phyloP scores from a whole-genome alignment of 2,329 filamentous ascomycete genomes.

The Fusarium anguioides region DNA sequence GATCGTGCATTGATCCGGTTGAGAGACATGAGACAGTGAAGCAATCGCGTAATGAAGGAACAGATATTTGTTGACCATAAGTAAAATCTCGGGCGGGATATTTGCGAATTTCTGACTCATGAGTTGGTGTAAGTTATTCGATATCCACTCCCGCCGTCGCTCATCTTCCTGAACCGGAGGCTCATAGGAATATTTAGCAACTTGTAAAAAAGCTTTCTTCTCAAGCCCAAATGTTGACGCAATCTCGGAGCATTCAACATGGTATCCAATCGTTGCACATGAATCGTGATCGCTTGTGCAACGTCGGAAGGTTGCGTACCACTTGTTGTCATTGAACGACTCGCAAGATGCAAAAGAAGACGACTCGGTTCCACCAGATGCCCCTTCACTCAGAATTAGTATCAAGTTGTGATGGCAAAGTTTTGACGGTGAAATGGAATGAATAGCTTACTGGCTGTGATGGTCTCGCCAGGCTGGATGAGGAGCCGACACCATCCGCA shows the following conservation, averaged over 20 bases:
- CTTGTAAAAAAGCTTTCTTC: conserved; percentile 1
- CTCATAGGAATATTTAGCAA: conserved; percentile 24
- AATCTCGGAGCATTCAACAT: conserved; percentile 17
- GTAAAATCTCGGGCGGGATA: conserved; percentile 16
- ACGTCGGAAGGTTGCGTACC: conserved; percentile 10
- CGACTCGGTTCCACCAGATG: conserved; percentile 12
- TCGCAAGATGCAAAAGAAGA: neutral
- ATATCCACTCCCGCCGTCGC: conserved; percentile 13
- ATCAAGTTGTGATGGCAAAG: neutral
- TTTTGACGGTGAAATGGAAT: neutral
- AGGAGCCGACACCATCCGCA: conserved; percentile 33
- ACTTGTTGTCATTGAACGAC: neutral
- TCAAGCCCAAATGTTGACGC: conserved; percentile 2
- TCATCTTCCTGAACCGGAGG: conserved; percentile 8
- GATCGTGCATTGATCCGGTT: neutral
- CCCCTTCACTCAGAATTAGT: neutral
- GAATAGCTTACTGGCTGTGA: conserved; percentile 11
- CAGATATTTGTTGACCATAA: conserved; percentile 7
- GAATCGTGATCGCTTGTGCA: conserved; percentile 17
- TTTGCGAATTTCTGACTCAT: neutral
- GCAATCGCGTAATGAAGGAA: conserved; percentile 17
- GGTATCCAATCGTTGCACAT: conserved; percentile 24
- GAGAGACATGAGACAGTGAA: neutral
- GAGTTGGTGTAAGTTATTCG: conserved; percentile 1
- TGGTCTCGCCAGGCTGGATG: conserved; percentile 10